Evolutionary conservation across 78 protist genomes (phyloP).

Genomic region (Creolimax fragrantissima): DNA sequence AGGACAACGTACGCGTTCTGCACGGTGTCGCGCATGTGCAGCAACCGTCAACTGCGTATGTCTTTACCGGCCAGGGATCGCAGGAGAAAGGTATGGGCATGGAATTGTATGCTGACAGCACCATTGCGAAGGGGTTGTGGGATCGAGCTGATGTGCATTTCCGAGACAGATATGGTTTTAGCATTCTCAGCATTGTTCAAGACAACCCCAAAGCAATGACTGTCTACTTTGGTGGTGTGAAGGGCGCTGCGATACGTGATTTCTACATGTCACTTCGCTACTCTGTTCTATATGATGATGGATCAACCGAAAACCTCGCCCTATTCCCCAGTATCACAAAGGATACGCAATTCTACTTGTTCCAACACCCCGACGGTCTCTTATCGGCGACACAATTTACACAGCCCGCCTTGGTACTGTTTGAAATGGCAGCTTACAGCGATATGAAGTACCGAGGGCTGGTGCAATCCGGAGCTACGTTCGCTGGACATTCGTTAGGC

Average conservation of each 20-base stretch:
- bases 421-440: conserved; percentile 51
- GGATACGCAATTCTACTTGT: conserved; percentile 21
- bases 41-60: conserved; percentile 47
- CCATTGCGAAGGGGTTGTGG: conserved; percentile 44
- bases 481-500: conserved; percentile 67
- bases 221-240: conserved; percentile 52
- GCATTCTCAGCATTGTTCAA: conserved; percentile 48
- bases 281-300: conserved; percentile 4
- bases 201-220: conserved; percentile 47
- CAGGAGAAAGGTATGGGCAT: conserved; percentile 58
- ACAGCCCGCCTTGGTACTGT: conserved; percentile 48
- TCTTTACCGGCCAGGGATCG: conserved; percentile 69
- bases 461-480: conserved; percentile 3
- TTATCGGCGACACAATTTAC: conserved; percentile 63
- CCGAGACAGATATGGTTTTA: conserved; percentile 32
- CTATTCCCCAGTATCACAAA: conserved; percentile 29
- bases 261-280: conserved; percentile 22
- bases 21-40: conserved; percentile 38
- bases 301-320: background rate
- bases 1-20: conserved; percentile 24
- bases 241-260: conserved; percentile 43
- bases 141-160: conserved; percentile 52
- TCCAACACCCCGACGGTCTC: conserved; percentile 50
- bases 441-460: conserved; percentile 36
- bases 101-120: conserved; percentile 44